Evolutionary conservation across 352 stramenopile species (phyloP), one percentile per base, ranked within the genome.

Genomic region (Phytophthora multivora): DNA sequence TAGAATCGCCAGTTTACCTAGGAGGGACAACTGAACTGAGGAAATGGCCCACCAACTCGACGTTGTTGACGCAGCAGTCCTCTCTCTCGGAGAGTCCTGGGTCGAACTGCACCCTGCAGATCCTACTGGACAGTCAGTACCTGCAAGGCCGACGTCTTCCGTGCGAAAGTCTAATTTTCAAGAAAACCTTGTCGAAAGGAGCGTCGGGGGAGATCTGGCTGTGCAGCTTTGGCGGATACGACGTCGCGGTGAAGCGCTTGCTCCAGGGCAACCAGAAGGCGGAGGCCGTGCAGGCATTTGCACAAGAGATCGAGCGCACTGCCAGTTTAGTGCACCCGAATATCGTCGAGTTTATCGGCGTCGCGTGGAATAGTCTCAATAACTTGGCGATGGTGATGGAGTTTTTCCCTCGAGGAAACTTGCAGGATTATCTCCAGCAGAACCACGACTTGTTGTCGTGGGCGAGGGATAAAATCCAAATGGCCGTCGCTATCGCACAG

Each of bases 291-390:
- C 19, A 68, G 28, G 60, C 55, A 0, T 84, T 89, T 31, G 46
- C 80, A 5, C 61, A 71, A 23, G 80, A 89, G 59, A 86, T 89
- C 51, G 68, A 83, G 33, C 66, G 88, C 15, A 80, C 61, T 6
- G 73, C 80, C 13, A 69, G 63, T n/a, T 39, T 89, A 23, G 57
- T 73, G 2, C 80, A 89, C 59, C 71, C 68, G 0, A 80, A 87
- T 57, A 66, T 88, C 31, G 56, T 81, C 5, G 51, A 56, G 0
- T 82, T 85, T 45, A 57, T 89, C 19, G 80, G 71, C 4, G 71
- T 88, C 1, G 75, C 73, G 10, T 89, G 80, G 77, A 74, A 64
- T 30, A 69, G 40, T 6, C 50, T 79, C 33, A 61, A 59, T 23
- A 69, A 79, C 19, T 31, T 83, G 7, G 51, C 43, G 0, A 60